Evolutionary conservation across 495 filamentous ascomycete genomes (phyloP).

Genomic region (Geoglossum glabrum): DNA sequence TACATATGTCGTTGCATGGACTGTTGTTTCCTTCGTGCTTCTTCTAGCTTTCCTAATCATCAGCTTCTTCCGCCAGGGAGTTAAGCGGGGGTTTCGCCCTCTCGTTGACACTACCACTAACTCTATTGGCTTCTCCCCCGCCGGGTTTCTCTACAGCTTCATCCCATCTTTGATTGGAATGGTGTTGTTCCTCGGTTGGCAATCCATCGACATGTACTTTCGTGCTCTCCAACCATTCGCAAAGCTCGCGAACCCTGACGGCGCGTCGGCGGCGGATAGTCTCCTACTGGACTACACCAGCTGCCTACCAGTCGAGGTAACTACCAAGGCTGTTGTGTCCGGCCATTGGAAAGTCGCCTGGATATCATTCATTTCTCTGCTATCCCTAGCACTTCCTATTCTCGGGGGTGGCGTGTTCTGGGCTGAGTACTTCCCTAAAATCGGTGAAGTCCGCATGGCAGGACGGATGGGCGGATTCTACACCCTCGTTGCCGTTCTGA

Average conservation of each 20-base stretch:
- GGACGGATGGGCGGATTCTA: slow-evolving; percentile 49
- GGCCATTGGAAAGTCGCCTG: slow-evolving; percentile 52
- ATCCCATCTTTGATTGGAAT: slow-evolving; percentile 58
- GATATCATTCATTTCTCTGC: slow-evolving; percentile 40
- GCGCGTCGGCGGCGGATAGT: slow-evolving; percentile 42
- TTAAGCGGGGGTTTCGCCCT: slow-evolving; percentile 50
- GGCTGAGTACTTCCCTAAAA: slow-evolving; percentile 40
- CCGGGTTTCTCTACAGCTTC: slow-evolving; percentile 79
- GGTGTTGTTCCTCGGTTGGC: slow-evolving; percentile 54
- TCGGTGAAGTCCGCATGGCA: slow-evolving; percentile 39
- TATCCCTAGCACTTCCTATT: slow-evolving; percentile 49
- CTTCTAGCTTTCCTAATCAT: slow-evolving; percentile 54
- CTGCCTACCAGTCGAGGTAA: slow-evolving; percentile 40
- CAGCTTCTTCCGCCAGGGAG: slow-evolving; percentile 51
- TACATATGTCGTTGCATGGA: slow-evolving; percentile 39
- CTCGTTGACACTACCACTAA: slow-evolving; percentile 38
- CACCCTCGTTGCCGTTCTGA: slow-evolving; percentile 42
- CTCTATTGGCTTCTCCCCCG: slow-evolving; percentile 49
- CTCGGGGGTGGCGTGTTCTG: slow-evolving; percentile 66
- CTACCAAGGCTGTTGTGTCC: slow-evolving; percentile 38
- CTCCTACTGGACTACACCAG: slow-evolving; percentile 57
- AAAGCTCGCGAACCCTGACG: slow-evolving; percentile 33
- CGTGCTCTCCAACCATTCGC: slow-evolving; percentile 57
- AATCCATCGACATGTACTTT: slow-evolving; percentile 54
- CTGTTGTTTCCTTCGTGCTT: slow-evolving; percentile 38